A percentile compares a stretch with the other conserved stretches of the same genome.
Conservation (phyloP, 352 stramenopile species). For the Phytopythium helicoides region DNA sequence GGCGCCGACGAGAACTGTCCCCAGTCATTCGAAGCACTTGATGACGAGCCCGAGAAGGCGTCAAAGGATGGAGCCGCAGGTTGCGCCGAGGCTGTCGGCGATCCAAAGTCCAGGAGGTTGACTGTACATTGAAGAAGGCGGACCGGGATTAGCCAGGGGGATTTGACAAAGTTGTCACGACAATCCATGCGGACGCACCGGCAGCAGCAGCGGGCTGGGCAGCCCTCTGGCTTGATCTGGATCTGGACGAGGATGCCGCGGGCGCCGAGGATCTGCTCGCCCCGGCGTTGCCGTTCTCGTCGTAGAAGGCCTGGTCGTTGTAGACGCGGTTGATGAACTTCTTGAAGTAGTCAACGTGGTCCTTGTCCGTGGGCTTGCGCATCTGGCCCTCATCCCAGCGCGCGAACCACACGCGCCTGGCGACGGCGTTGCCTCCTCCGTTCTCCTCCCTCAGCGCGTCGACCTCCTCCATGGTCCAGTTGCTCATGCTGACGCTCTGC, state of each 20-base stretch:
- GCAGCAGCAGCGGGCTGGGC: background rate
- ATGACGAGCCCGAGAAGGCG: conserved; percentile 24
- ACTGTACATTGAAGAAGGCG: conserved; percentile 11
- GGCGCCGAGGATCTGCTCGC: too few species aligned
- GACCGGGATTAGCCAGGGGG: too few species aligned
- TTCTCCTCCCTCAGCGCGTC: conserved; percentile 83
- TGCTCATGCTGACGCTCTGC: conserved; percentile 92
- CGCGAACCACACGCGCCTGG: conserved; percentile 83
- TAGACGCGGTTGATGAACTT: conserved; percentile 84
- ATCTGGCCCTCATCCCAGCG: conserved; percentile 71
- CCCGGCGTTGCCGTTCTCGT: conserved; percentile 33
- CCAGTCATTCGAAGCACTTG: conserved; percentile 17
- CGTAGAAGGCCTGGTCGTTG: conserved; percentile 79
- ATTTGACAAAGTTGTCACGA: background rate
- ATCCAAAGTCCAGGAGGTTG: conserved; percentile 63
- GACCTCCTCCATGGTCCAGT: conserved; percentile 92
- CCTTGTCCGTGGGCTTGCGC: conserved; percentile 67
- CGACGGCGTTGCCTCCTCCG: conserved; percentile 86
- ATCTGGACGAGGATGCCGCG: background rate
- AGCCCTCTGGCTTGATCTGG: conserved; percentile 9
- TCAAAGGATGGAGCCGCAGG: conserved; percentile 27
- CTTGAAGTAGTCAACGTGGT: conserved; percentile 85
- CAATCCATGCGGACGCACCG: background rate
- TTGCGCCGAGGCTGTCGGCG: conserved; percentile 24
- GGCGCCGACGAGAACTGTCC: conserved; percentile 26